Evolutionary conservation across 2,329 filamentous ascomycete species (phyloP).

Genomic region (Colletotrichum coccodes): DNA sequence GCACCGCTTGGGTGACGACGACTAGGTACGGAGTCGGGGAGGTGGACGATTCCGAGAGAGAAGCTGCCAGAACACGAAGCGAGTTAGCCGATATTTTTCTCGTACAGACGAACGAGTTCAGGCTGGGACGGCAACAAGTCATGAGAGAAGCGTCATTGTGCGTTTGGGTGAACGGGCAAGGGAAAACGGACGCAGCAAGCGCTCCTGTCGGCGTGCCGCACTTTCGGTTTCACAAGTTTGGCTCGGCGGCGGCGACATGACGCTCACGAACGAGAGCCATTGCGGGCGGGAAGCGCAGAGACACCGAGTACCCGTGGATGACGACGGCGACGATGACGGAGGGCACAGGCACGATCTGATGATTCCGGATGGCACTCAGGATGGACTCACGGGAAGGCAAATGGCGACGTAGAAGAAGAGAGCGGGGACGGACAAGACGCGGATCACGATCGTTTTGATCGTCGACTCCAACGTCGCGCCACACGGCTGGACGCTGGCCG

Average conservation of each 20-base stretch:
- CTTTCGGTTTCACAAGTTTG: background rate
- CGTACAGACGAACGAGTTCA: constrained; percentile 11
- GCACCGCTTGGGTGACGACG: background rate
- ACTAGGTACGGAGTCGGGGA: constrained; percentile 25
- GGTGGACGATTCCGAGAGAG: constrained; percentile 28
- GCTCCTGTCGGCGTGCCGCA: background rate
- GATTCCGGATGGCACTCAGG: background rate
- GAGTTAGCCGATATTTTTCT: constrained; percentile 15
- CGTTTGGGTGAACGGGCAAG: background rate
- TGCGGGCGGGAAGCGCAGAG: background rate
- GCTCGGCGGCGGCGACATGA: background rate
- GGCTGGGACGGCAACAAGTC: background rate
- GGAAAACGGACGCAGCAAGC: background rate
- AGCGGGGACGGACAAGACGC: background rate
- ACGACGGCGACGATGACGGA: background rate
- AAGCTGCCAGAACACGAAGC: constrained; percentile 25
- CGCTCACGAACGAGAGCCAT: background rate
- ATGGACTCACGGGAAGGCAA: constrained; percentile 25
- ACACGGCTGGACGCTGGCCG: background rate
- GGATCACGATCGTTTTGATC: background rate
- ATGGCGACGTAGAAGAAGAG: constrained; percentile 21
- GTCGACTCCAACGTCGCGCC: background rate
- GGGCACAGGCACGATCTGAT: background rate
- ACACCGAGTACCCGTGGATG: background rate
- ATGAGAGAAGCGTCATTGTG: constrained; percentile 7